These are phyloP conservation scores for Solanum lycopersicoides DNA, from an alignment of 257 asterid species.

Conservation along the genomic window DNA sequence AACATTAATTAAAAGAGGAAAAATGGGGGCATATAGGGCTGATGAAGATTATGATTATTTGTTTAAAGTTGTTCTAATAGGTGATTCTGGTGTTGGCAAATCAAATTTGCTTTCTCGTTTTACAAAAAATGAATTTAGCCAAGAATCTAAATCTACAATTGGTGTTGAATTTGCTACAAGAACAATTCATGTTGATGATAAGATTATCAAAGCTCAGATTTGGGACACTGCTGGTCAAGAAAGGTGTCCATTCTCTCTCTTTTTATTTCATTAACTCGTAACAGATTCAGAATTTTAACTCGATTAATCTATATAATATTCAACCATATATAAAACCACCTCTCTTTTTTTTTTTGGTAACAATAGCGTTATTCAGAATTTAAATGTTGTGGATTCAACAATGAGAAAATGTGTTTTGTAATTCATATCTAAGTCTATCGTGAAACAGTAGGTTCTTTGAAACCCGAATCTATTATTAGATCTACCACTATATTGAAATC, in stretches of 20 bases:
- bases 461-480: no score
- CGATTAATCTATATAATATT: not conserved
- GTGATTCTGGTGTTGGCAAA: slow-evolving; percentile 85
- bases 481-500: no score
- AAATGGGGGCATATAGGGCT: slow-evolving; percentile 61
- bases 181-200: slow-evolving; percentile 61
- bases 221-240: slow-evolving; percentile 95
- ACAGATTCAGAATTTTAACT: not conserved
- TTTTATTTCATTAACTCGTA: not conserved
- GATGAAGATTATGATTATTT: slow-evolving; percentile 86
- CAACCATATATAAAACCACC: no score
- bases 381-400: not conserved
- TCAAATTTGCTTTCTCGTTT: slow-evolving; percentile 68
- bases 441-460: not conserved
- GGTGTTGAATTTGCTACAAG: slow-evolving; percentile 87
- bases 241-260: slow-evolving; percentile 20
- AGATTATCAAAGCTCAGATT: slow-evolving; percentile 77
- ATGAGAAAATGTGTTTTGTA: no score
- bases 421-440: not conserved
- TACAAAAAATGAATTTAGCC: slow-evolving; percentile 72
- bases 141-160: slow-evolving; percentile 69
- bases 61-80: slow-evolving; percentile 71
- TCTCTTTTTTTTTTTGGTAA: no score
- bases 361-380: not conserved
- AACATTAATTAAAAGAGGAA: not conserved